Evolutionary conservation across 768 basidiomycete genomes (phyloP).

Genomic region (Krasilnikovozyma curviuscula): DNA sequence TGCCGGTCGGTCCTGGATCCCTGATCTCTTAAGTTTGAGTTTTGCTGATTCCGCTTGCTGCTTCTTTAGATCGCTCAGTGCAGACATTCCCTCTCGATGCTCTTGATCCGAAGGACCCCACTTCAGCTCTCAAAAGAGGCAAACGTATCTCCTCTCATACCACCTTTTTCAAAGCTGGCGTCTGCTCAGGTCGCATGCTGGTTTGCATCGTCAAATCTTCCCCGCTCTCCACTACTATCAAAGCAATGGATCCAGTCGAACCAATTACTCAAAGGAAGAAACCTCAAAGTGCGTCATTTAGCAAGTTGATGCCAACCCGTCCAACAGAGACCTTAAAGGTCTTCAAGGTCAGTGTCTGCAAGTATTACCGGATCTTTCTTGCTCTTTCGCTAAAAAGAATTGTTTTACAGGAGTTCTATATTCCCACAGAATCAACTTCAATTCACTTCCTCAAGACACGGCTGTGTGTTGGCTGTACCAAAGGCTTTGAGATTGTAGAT

Average conservation of each 20-base stretch:
- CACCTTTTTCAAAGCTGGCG: constrained; percentile 91
- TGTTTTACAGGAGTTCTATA: constrained; percentile 80
- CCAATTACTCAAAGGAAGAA: constrained; percentile 40
- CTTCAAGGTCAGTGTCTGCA: constrained; percentile 47
- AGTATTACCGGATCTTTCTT: background rate
- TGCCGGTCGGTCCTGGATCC: constrained; percentile 42
- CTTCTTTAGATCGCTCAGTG: constrained; percentile 61
- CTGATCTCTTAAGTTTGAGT: background rate
- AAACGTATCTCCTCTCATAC: constrained; percentile 92
- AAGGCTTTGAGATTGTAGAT: constrained; percentile 97
- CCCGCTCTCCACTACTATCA: constrained; percentile 88
- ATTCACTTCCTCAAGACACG: constrained; percentile 94
- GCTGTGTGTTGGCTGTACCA: constrained; percentile 89
- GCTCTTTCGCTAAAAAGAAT: background rate
- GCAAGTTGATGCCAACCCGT: constrained; percentile 78
- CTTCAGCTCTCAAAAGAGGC: constrained; percentile 75
- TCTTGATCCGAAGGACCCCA: constrained; percentile 71
- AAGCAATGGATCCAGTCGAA: constrained; percentile 89
- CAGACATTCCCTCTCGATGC: constrained; percentile 90
- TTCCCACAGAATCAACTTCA: constrained; percentile 88
- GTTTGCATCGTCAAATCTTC: constrained; percentile 95
- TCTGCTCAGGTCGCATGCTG: constrained; percentile 71
- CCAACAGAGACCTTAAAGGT: constrained; percentile 70
- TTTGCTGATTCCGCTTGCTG: background rate
- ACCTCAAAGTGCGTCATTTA: constrained; percentile 40